Conservation (phyloP, 1,284 basidiomycete species). For the Rhodotorula sp. region DNA sequence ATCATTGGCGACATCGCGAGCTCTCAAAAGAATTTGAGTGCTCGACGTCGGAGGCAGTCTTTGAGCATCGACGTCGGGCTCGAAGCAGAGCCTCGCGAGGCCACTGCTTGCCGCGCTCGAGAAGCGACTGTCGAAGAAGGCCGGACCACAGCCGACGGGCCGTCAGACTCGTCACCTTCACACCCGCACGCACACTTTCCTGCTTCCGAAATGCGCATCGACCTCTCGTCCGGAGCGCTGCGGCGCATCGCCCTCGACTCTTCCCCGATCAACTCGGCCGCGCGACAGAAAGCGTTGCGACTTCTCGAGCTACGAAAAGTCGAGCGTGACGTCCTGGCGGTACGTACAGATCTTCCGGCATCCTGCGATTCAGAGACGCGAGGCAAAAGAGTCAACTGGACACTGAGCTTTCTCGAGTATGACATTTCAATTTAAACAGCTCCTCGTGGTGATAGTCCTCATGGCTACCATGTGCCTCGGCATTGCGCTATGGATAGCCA, state of each 20-base stretch:
- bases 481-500: constrained; percentile 9
- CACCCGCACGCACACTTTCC: too few species aligned
- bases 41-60: neutral
- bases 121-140: too few species aligned
- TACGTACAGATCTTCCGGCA: neutral
- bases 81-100: too few species aligned
- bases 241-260: neutral
- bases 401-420: neutral
- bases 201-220: too few species aligned
- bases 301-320: constrained; percentile 24
- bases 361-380: too few species aligned
- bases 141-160: too few species aligned
- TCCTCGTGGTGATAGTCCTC: constrained; percentile 14
- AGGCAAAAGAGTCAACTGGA: too few species aligned
- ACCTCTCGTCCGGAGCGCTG: neutral
- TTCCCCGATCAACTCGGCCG: neutral
- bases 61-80: neutral
- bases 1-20: neutral
- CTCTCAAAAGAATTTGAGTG: neutral
- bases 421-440: neutral
- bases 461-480: constrained; percentile 11
- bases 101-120: too few species aligned
- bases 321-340: constrained; percentile 14
- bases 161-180: too few species aligned
- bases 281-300: constrained; percentile 24